Conservation (phyloP, 257 asterid genomes). For the Petrea volubilis region DNA sequence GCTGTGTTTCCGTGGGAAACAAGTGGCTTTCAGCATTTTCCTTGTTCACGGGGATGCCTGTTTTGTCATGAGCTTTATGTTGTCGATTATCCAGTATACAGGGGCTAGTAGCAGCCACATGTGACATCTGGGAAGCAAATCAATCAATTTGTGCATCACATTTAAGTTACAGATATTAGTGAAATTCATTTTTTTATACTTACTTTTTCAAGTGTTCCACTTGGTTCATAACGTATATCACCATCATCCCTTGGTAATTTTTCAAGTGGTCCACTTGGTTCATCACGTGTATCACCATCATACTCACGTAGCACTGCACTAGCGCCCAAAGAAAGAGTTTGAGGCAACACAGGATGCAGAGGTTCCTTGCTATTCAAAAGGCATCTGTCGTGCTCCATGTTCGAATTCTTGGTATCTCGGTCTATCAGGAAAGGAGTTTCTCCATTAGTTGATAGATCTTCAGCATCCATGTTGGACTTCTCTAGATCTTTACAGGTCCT, state of each 20-base stretch:
- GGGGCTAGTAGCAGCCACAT: not conserved
- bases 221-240: too few species aligned
- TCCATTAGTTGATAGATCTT: not conserved
- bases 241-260: too few species aligned
- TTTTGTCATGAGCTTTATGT: not conserved
- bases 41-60: not conserved
- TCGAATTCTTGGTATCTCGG: not conserved
- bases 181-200: not conserved
- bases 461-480: not conserved
- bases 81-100: not conserved
- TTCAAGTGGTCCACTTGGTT: not conserved
- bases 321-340: not conserved
- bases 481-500: not conserved
- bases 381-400: not conserved
- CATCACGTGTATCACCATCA: not conserved
- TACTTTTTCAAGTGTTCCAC: not conserved
- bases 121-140: not conserved
- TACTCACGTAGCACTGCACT: not conserved
- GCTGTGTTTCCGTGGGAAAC: not conserved
- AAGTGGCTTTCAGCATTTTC: not conserved
- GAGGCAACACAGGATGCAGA: not conserved
- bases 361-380: not conserved
- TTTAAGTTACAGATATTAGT: not conserved
- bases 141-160: not conserved
- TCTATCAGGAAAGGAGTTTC: not conserved